A percentile compares a stretch with the other conserved stretches of the same genome.
Evolutionary conservation across 805 yeast genomes (phyloP).

Genomic region (Torulaspora delbrueckii): DNA sequence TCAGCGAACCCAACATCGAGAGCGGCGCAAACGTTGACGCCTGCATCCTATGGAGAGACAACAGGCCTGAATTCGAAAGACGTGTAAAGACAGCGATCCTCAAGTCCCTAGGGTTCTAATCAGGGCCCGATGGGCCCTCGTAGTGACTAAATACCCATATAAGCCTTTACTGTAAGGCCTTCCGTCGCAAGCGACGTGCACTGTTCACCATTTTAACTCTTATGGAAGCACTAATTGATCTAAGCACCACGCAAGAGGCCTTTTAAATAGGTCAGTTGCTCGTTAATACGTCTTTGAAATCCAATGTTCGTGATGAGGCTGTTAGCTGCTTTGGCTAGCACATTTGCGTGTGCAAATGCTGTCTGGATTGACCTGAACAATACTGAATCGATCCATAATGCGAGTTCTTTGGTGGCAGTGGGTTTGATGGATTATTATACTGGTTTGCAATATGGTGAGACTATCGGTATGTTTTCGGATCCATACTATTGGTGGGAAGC

Average conservation of each 20-base stretch:
- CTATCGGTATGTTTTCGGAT: slow-evolving; percentile 77
- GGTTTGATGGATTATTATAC: slow-evolving; percentile 83
- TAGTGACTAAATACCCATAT: slow-evolving; percentile 1
- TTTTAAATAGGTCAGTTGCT: not conserved
- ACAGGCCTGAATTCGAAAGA: slow-evolving; percentile 60
- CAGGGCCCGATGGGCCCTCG: slow-evolving; percentile 3
- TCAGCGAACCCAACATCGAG: slow-evolving; percentile 94
- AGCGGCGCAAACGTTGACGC: slow-evolving; percentile 89
- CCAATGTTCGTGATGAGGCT: slow-evolving; percentile 2
- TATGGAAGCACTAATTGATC: not conserved
- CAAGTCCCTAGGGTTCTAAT: slow-evolving; percentile 61
- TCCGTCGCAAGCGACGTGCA: slow-evolving; percentile 5
- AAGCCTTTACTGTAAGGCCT: not conserved
- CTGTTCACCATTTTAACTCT: not conserved
- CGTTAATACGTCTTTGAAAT: not conserved
- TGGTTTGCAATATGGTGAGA: slow-evolving; percentile 63
- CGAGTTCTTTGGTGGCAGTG: slow-evolving; percentile 53
- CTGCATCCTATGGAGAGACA: slow-evolving; percentile 83
- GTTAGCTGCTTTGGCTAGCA: slow-evolving; percentile 2
- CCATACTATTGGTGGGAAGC: slow-evolving; percentile 99
- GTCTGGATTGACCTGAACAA: slow-evolving; percentile 31
- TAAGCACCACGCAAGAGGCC: not conserved
- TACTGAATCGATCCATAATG: slow-evolving; percentile 38
- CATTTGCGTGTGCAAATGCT: slow-evolving; percentile 12
- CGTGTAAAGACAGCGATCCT: slow-evolving; percentile 65